Conservation (phyloP, 352 stramenopile genomes). For the Phytophthora melonis region DNA sequence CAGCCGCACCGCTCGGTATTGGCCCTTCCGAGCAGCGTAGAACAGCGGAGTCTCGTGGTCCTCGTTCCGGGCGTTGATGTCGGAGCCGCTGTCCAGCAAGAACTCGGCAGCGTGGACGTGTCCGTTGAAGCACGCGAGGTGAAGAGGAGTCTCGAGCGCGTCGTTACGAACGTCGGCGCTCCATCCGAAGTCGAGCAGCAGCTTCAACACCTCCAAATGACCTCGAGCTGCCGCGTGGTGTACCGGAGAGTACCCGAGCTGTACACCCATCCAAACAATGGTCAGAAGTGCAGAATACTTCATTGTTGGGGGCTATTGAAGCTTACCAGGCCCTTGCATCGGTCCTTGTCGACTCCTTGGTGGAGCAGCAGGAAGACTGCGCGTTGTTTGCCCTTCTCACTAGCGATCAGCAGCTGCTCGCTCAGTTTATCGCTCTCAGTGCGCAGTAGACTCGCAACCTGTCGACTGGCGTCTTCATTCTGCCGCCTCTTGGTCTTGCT, state of each 20-base stretch:
- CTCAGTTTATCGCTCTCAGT: constrained; percentile 50
- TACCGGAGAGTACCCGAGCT: constrained; percentile 72
- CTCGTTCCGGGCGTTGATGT: constrained; percentile 57
- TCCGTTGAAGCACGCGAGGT: constrained; percentile 74
- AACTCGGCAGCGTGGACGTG: constrained; percentile 63
- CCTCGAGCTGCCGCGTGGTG: constrained; percentile 77
- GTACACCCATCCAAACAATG: not conserved
- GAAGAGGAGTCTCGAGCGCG: constrained; percentile 67
- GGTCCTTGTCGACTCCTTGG: constrained; percentile 61
- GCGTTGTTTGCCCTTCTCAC: constrained; percentile 75
- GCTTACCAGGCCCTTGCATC: constrained; percentile 73
- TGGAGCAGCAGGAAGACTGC: constrained; percentile 77
- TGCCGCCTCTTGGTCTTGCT: constrained; percentile 17
- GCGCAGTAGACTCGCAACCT: constrained; percentile 52
- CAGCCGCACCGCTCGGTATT: constrained; percentile 67
- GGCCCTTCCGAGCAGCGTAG: constrained; percentile 74
- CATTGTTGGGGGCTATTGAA: not conserved
- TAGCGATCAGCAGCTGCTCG: constrained; percentile 73
- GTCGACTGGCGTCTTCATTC: constrained; percentile 37
- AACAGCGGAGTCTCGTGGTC: constrained; percentile 80
- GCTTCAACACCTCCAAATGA: constrained; percentile 70
- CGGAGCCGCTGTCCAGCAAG: constrained; percentile 67
- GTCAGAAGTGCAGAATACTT: constrained; percentile 5
- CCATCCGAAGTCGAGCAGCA: constrained; percentile 79
- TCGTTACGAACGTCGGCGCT: constrained; percentile 55